Percentiles rank a stretch among this genome's conserved stretches.
phyloP scores from a whole-genome alignment of 139 green algal genomes.

The Chlamydomonas asymmetrica region DNA sequence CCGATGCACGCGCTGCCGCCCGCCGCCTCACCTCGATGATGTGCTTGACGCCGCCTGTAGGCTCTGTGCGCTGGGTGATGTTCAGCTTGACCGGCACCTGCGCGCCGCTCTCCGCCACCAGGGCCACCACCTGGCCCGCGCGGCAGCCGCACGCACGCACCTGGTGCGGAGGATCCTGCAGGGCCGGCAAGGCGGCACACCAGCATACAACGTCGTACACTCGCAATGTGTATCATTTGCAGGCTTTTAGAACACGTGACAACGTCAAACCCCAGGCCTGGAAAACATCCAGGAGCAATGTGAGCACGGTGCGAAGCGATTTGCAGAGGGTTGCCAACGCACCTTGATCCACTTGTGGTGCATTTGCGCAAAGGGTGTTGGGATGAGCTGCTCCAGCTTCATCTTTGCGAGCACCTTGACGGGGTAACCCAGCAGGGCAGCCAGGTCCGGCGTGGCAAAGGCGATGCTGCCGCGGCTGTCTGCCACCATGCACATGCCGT shows the following conservation, averaged over 20 bases:
- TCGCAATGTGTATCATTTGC: too few relatives aligned
- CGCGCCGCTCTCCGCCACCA: constrained; percentile 24
- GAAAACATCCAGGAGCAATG: neutral
- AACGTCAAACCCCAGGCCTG: neutral
- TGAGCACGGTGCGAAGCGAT: neutral
- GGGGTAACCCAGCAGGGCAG: constrained; percentile 24
- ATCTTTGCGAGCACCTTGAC: constrained; percentile 18
- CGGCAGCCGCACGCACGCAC: constrained; percentile 30
- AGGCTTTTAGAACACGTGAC: too few relatives aligned
- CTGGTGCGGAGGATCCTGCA: constrained; percentile 7
- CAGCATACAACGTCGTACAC: neutral
- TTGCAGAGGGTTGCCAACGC: neutral
- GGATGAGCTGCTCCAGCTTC: constrained; percentile 36
- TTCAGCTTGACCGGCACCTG: constrained; percentile 35
- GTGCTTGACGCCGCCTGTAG: constrained; percentile 25
- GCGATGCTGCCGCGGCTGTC: constrained; percentile 16
- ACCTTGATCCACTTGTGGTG: constrained; percentile 49
- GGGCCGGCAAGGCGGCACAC: neutral
- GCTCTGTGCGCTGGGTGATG: constrained; percentile 22
- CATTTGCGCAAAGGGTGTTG: constrained; percentile 40
- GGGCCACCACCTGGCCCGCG: constrained; percentile 34
- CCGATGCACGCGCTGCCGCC: too few relatives aligned
- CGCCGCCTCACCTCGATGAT: constrained; percentile 33
- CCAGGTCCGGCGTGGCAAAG: constrained; percentile 25
- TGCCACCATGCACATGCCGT: constrained; percentile 35